Base-by-base conservation (phyloP, 768 basidiomycete species). In the Leucosporidium yakuticum region DNA sequence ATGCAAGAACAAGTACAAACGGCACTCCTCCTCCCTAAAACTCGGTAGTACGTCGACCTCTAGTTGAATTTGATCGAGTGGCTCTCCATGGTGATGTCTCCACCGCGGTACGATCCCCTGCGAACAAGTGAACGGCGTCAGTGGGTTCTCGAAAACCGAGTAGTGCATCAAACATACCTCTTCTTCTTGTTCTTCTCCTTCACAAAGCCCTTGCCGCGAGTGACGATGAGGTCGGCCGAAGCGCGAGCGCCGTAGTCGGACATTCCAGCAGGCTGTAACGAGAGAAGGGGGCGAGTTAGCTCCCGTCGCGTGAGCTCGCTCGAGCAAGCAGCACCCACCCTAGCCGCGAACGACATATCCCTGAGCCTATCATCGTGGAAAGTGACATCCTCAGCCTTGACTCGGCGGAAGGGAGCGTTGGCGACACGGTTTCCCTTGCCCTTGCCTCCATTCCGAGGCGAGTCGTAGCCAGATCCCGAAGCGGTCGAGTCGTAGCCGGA, bases 181-280 rank as follows among this genome's bases (percentile, higher is more conserved):
- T 99, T 99, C 81, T 98, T 98, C 85, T 98, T 99, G 81, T 96
- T 97, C 81, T 99, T 99, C 83, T 96, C 95, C 80, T 98, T 99
- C 63, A 92, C 84, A 83, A 99, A 99, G 4, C 91, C 91, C 58
- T 90, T 88, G 4, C 95, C 95, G 2, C 93, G 85, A 4, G 95
- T 98, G 32, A 93, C 89, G 70, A 95, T 88, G 69, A 99, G 81
- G 79, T 98, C 96, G 49, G 84, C 83, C 71, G 87, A 86, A 0
- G 95, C 95, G 63, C 83, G 84, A 36, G 86, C 87, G 25, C 95
- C 95, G 73, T 99, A 99, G 77, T 98, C 96, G 69, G 87, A 87
- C 29, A 71, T 70, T 1, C 82, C 81, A 0, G 84, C 90, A 4
- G 85, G 82, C 89, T 88, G 70, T 21, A 17, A 25, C 25, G 29